A percentile compares a stretch with the other conserved stretches of the same genome.
phyloP scores from a whole-genome alignment of 2,329 filamentous ascomycete species.

The Coccinonectria pachysandricola region DNA sequence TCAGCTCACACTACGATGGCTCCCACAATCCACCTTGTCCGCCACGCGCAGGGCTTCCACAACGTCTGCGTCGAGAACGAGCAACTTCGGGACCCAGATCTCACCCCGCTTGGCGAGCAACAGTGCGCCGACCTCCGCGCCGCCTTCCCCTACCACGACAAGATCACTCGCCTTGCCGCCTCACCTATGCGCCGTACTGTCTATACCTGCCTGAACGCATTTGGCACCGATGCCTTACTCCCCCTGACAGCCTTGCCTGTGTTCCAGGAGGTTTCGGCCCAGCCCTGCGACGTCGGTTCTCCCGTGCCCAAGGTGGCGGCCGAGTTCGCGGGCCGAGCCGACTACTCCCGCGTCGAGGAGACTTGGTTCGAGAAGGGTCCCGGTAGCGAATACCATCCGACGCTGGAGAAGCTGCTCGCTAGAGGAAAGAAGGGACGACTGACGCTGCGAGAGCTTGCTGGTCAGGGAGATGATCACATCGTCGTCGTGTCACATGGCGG shows the following conservation, averaged over 20 bases:
- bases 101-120: slow-evolving; percentile 64
- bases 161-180: slow-evolving; percentile 61
- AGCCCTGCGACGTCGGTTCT: slow-evolving; percentile 69
- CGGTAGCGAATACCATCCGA: slow-evolving; percentile 35
- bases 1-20: no score
- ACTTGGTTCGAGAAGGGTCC: slow-evolving; percentile 62
- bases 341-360: slow-evolving; percentile 49
- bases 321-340: slow-evolving; percentile 54
- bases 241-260: slow-evolving; percentile 59
- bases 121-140: slow-evolving; percentile 59
- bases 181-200: slow-evolving; percentile 76
- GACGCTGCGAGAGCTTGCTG: slow-evolving; percentile 41
- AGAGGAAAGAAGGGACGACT: slow-evolving; percentile 51
- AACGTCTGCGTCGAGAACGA: slow-evolving; percentile 66
- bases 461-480: slow-evolving; percentile 50
- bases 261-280: slow-evolving; percentile 65
- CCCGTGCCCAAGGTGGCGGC: slow-evolving; percentile 40
- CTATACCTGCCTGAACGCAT: slow-evolving; percentile 63
- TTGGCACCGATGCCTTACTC: slow-evolving; percentile 40
- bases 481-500: slow-evolving; percentile 74
- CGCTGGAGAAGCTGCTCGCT: slow-evolving; percentile 42
- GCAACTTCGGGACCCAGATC: slow-evolving; percentile 61
- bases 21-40: slow-evolving; percentile 54
- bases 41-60: slow-evolving; percentile 72
- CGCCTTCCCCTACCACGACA: slow-evolving; percentile 53